Percentiles rank a stretch among this genome's conserved stretches.
These are phyloP conservation scores for Astrothelium subdiscretum DNA, from an alignment of 495 filamentous ascomycete genomes.

Conservation along the genomic window DNA sequence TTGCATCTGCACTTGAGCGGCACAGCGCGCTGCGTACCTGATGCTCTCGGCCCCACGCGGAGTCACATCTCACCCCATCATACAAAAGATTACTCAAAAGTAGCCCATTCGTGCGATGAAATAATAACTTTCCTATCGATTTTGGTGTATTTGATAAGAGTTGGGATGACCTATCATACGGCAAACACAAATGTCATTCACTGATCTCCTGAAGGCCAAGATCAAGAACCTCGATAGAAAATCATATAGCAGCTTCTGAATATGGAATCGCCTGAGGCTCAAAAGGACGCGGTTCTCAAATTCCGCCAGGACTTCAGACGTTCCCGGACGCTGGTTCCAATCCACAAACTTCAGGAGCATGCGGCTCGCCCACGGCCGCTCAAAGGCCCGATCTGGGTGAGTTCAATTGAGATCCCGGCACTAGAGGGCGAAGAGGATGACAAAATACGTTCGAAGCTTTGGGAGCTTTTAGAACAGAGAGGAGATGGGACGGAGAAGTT, in stretches of 20 bases:
- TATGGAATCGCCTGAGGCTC: conserved; percentile 7
- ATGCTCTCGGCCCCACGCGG: not conserved
- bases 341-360: conserved; percentile 10
- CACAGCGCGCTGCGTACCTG: not conserved
- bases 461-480: conserved; percentile 8
- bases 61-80: not conserved
- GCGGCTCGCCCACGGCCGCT: conserved; percentile 6
- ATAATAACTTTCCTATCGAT: too few species aligned
- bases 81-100: not conserved
- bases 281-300: conserved; percentile 6
- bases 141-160: too few species aligned
- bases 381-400: conserved; percentile 8
- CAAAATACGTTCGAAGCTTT: conserved; percentile 4
- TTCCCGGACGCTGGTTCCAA: conserved; percentile 1
- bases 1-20: not conserved
- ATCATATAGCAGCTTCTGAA: not conserved
- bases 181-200: too few species aligned
- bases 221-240: not conserved
- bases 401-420: conserved; percentile 7
- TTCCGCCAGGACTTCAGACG: conserved; percentile 7
- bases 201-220: too few species aligned
- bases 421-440: not conserved
- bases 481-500: conserved; percentile 9
- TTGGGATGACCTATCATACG: too few species aligned
- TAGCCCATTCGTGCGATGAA: too few species aligned